These are phyloP conservation scores for Mycena albidolilacea DNA, from an alignment of 768 basidiomycete genomes.

Conservation along the genomic window DNA sequence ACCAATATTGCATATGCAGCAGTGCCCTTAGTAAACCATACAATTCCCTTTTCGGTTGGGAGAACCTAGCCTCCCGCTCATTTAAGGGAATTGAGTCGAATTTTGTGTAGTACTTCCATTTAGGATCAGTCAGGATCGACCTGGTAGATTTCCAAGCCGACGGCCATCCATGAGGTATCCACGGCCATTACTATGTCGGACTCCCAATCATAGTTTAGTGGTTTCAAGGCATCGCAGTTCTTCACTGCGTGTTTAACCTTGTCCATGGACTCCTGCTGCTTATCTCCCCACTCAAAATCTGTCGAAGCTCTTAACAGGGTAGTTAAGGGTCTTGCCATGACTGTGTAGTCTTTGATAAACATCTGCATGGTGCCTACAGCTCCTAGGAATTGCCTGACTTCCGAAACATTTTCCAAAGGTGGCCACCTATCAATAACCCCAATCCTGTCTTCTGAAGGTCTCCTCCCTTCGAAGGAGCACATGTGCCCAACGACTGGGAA, in stretches of 20 bases:
- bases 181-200: slow-evolving; percentile 47
- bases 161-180: slow-evolving; percentile 48
- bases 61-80: slow-evolving; percentile 42
- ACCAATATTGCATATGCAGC: slow-evolving; percentile 30
- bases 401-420: slow-evolving; percentile 21
- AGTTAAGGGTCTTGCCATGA: slow-evolving; percentile 28
- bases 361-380: slow-evolving; percentile 42
- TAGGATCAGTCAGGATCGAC: slow-evolving; percentile 37
- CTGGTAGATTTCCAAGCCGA: slow-evolving; percentile 58
- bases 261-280: slow-evolving; percentile 45
- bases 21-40: slow-evolving; percentile 30
- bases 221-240: slow-evolving; percentile 43
- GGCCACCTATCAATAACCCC: slow-evolving; percentile 46
- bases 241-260: slow-evolving; percentile 38
- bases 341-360: slow-evolving; percentile 40
- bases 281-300: slow-evolving; percentile 46
- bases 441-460: slow-evolving; percentile 44
- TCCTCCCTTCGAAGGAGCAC: slow-evolving; percentile 51
- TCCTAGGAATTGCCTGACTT: slow-evolving; percentile 50
- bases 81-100: slow-evolving; percentile 59
- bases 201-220: slow-evolving; percentile 41
- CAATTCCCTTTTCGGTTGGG: neutral
- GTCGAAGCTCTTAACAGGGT: neutral
- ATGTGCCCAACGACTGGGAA: slow-evolving; percentile 50
- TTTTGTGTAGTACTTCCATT: slow-evolving; percentile 42